Conservation (phyloP, 148 eudicot species). For the Dysphania ambrosioides region DNA sequence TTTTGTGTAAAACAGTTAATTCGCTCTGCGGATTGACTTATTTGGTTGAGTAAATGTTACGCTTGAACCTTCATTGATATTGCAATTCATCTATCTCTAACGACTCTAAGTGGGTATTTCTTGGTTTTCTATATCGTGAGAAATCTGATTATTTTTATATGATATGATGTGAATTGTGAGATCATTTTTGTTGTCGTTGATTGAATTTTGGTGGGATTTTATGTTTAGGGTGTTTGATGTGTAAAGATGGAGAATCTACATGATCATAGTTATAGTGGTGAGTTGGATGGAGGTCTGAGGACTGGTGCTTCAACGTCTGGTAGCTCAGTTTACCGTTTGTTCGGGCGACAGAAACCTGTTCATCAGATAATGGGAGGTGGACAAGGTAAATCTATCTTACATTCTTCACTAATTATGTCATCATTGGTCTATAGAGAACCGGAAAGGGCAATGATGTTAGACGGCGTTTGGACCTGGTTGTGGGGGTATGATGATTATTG, state of each 20-base stretch:
- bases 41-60: constrained; percentile 2
- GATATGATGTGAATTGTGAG: too few species aligned
- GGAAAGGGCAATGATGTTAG: background rate
- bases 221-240: background rate
- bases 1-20: background rate
- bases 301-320: constrained; percentile 36
- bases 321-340: constrained; percentile 41
- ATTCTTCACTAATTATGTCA: background rate
- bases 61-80: constrained; percentile 6
- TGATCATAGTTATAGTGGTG: constrained; percentile 35
- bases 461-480: background rate
- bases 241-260: constrained; percentile 33
- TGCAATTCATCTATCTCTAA: background rate
- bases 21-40: background rate
- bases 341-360: constrained; percentile 43
- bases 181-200: background rate
- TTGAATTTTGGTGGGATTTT: background rate
- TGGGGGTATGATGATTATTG: background rate
- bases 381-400: constrained; percentile 33
- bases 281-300: constrained; percentile 37
- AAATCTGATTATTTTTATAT: too few species aligned
- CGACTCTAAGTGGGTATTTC: constrained; percentile 17
- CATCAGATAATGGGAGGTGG: constrained; percentile 84
- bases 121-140: background rate
- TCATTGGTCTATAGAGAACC: background rate